Percentiles rank a stretch among this genome's conserved stretches.
phyloP scores from a whole-genome alignment of 352 stramenopile genomes.

The Pythium sp. region DNA sequence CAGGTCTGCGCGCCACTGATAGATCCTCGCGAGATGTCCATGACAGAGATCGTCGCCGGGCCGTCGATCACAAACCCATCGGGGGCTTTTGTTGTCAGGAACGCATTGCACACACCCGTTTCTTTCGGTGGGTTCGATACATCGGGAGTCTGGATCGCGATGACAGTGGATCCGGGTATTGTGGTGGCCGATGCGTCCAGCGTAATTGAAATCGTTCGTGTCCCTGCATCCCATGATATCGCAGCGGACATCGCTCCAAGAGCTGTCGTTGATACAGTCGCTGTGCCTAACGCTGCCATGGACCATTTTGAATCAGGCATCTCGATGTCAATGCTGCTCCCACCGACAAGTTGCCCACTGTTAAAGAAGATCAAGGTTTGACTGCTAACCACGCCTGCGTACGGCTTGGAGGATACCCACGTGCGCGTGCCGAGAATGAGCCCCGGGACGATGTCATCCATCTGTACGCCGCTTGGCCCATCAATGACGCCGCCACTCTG shows the following conservation, averaged over 20 bases:
- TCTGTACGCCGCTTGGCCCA: constrained; percentile 32
- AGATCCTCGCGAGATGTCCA: constrained; percentile 34
- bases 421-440: constrained; percentile 43
- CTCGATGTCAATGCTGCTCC: constrained; percentile 39
- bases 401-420: constrained; percentile 37
- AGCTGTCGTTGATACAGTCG: constrained; percentile 32
- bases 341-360: constrained; percentile 33
- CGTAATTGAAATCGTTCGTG: constrained; percentile 31
- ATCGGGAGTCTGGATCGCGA: constrained; percentile 30
- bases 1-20: constrained; percentile 36
- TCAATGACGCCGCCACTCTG: constrained; percentile 41
- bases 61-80: constrained; percentile 50
- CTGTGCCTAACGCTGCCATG: constrained; percentile 22
- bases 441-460: constrained; percentile 45
- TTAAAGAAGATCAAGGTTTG: constrained; percentile 49
- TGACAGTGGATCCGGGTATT: constrained; percentile 29
- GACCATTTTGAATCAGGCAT: constrained; percentile 47
- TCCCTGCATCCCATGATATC: constrained; percentile 31
- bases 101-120: constrained; percentile 37
- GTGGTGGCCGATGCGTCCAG: constrained; percentile 17
- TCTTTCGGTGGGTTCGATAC: constrained; percentile 60
- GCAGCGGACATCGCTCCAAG: constrained; percentile 25
- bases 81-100: constrained; percentile 29
- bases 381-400: constrained; percentile 46
- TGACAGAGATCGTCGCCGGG: constrained; percentile 38